Evolutionary conservation across 1,139 yeast species (phyloP).

Genomic region (Wickerhamomyces sp.): DNA sequence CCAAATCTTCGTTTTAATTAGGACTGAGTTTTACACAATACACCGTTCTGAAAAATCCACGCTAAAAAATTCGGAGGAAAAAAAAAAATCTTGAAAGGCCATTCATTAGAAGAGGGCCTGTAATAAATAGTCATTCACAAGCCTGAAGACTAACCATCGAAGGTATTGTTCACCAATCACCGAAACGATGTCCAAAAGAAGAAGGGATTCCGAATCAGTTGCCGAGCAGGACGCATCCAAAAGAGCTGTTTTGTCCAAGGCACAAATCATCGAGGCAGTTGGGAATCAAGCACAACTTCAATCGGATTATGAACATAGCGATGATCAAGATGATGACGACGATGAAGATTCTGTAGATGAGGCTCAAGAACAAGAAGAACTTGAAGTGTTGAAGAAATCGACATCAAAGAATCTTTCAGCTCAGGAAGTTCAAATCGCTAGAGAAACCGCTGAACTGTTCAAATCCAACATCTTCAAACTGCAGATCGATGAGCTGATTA

Average conservation of each 20-base stretch:
- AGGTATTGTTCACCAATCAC: too few relatives aligned
- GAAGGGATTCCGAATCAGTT: slow-evolving; percentile 5
- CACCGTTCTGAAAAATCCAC: slow-evolving; percentile 9
- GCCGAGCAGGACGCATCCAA: slow-evolving; percentile 13
- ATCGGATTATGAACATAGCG: slow-evolving; percentile 13
- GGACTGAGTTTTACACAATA: slow-evolving; percentile 5
- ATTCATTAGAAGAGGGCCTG: too few relatives aligned
- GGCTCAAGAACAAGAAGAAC: slow-evolving; percentile 18
- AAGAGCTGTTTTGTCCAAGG: slow-evolving; percentile 16
- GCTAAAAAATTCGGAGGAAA: slow-evolving; percentile 4
- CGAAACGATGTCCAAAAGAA: background rate
- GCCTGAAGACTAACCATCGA: too few relatives aligned
- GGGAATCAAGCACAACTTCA: slow-evolving; percentile 7
- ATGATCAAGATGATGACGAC: slow-evolving; percentile 5
- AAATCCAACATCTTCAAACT: slow-evolving; percentile 91
- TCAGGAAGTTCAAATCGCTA: slow-evolving; percentile 83
- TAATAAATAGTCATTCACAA: too few relatives aligned
- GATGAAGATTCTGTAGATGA: slow-evolving; percentile 17
- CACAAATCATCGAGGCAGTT: slow-evolving; percentile 15
- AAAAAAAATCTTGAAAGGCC: slow-evolving; percentile 5
- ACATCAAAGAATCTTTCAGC: slow-evolving; percentile 42
- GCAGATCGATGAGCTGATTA: slow-evolving; percentile 85
- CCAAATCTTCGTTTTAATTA: background rate
- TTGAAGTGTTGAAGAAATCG: slow-evolving; percentile 12
- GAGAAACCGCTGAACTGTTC: slow-evolving; percentile 91